phyloP scores from a whole-genome alignment of 2,329 filamentous ascomycete species.

The Penicillium sp. region DNA sequence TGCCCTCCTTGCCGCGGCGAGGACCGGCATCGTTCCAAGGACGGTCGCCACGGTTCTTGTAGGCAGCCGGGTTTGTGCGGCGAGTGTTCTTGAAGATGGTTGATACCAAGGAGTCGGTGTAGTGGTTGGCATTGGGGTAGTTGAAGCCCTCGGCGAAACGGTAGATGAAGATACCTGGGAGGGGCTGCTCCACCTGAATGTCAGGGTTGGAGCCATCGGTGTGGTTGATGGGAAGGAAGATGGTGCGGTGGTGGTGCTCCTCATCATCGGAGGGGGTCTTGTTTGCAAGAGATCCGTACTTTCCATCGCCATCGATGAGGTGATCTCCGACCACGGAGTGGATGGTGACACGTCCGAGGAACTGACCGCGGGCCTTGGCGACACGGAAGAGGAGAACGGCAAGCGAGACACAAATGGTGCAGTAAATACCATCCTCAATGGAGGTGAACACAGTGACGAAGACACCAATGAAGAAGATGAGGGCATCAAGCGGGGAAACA shows the following conservation, averaged over 20 bases:
- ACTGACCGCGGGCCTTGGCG: slow-evolving; percentile 77
- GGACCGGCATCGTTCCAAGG: slow-evolving; percentile 95
- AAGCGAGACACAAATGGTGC: slow-evolving; percentile 75
- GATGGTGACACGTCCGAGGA: slow-evolving; percentile 80
- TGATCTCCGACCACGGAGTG: slow-evolving; percentile 82
- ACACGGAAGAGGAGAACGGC: slow-evolving; percentile 81
- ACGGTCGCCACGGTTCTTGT: slow-evolving; percentile 69
- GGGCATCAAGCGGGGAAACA: slow-evolving; percentile 83
- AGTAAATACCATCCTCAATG: slow-evolving; percentile 93
- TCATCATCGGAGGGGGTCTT: slow-evolving; percentile 37
- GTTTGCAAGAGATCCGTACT: slow-evolving; percentile 58
- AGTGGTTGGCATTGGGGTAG: slow-evolving; percentile 90
- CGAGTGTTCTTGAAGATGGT: slow-evolving; percentile 72
- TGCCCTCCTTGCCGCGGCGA: slow-evolving; percentile 55
- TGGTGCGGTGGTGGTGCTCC: slow-evolving; percentile 64
- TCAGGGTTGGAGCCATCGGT: slow-evolving; percentile 88
- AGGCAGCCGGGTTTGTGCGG: slow-evolving; percentile 71
- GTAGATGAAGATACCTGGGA: slow-evolving; percentile 94
- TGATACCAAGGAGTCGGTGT: slow-evolving; percentile 74
- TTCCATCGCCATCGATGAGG: slow-evolving; percentile 64
- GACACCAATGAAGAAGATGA: slow-evolving; percentile 93
- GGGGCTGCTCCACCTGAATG: slow-evolving; percentile 75
- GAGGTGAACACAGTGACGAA: slow-evolving; percentile 82
- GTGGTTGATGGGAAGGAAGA: slow-evolving; percentile 86
- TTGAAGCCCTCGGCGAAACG: slow-evolving; percentile 93